phyloP scores from a whole-genome alignment of 129 eudicot genomes.

The Daucus carota region DNA sequence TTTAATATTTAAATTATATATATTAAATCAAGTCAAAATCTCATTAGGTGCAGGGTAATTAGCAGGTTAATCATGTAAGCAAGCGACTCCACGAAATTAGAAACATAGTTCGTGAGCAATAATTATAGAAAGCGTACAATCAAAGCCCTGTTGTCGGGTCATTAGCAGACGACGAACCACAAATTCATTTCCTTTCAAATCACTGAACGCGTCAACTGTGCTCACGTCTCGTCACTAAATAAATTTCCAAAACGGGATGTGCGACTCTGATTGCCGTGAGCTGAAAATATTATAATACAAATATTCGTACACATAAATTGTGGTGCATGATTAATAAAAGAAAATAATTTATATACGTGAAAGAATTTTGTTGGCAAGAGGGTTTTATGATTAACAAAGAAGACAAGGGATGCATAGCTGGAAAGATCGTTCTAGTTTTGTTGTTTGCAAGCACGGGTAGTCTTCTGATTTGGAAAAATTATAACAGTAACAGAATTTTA shows the following conservation, averaged over 20 bases:
- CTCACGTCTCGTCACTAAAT: background rate
- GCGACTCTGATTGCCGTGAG: background rate
- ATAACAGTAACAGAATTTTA: background rate
- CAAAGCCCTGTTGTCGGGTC: background rate
- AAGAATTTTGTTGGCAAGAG: background rate
- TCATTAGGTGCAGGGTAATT: too few relatives aligned
- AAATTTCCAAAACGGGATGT: background rate
- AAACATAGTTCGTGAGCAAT: too few relatives aligned
- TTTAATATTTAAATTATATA: too few relatives aligned
- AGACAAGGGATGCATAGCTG: background rate
- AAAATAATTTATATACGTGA: too few relatives aligned
- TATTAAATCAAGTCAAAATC: too few relatives aligned
- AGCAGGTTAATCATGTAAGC: too few relatives aligned
- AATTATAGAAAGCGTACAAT: background rate
- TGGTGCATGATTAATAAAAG: background rate
- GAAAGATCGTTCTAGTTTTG: background rate
- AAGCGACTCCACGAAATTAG: too few relatives aligned
- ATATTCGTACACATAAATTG: background rate
- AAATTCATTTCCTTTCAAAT: background rate
- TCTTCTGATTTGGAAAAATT: background rate
- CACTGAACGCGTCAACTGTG: conserved; percentile 2
- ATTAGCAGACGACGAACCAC: background rate
- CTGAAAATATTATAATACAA: background rate
- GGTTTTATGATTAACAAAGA: background rate
- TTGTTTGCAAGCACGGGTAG: conserved; percentile 4